Percentiles rank a stretch among this genome's conserved stretches.
Conservation (phyloP, 768 basidiomycete genomes). For the Hebeloma cylindrosporum region DNA sequence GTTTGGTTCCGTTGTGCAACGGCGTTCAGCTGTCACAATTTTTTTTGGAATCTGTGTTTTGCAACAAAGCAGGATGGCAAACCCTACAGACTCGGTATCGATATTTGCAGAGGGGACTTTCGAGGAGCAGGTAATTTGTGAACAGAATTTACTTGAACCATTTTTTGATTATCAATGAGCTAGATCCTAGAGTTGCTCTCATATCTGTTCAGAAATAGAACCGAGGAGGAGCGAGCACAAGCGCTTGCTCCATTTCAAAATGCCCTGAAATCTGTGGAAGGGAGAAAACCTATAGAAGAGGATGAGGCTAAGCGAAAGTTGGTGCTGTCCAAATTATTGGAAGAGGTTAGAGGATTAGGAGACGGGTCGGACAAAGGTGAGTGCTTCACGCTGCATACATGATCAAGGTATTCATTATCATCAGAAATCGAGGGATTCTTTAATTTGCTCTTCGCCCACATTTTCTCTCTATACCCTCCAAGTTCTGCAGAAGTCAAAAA, state of each 20-base stretch:
- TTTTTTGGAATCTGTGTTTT: constrained; percentile 27
- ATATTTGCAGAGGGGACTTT: constrained; percentile 89
- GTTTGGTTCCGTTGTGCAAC: constrained; percentile 39
- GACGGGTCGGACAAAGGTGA: constrained; percentile 78
- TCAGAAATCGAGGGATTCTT: constrained; percentile 82
- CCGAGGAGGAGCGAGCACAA: constrained; percentile 66
- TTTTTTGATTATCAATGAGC: constrained; percentile 17
- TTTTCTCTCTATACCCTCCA: constrained; percentile 57
- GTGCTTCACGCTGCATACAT: constrained; percentile 19
- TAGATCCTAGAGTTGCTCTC: constrained; percentile 78
- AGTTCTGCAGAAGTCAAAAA: constrained; percentile 56
- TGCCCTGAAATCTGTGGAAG: constrained; percentile 49
- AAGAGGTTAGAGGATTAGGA: constrained; percentile 66
- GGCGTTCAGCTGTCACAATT: constrained; percentile 29
- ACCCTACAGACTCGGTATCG: constrained; percentile 68
- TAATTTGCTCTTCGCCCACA: constrained; percentile 76
- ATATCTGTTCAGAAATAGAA: constrained; percentile 63
- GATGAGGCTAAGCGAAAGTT: constrained; percentile 52
- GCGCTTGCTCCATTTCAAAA: constrained; percentile 70
- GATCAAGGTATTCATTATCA: constrained; percentile 5
- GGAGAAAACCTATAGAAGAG: constrained; percentile 52
- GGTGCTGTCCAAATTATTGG: constrained; percentile 59
- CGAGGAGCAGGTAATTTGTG: constrained; percentile 69
- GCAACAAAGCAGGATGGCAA: constrained; percentile 50
- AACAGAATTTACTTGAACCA: not conserved